Percentiles rank a stretch among this genome's conserved stretches.
phyloP scores from a whole-genome alignment of 208 protist species.

The Trypanosomatidae sp. region DNA sequence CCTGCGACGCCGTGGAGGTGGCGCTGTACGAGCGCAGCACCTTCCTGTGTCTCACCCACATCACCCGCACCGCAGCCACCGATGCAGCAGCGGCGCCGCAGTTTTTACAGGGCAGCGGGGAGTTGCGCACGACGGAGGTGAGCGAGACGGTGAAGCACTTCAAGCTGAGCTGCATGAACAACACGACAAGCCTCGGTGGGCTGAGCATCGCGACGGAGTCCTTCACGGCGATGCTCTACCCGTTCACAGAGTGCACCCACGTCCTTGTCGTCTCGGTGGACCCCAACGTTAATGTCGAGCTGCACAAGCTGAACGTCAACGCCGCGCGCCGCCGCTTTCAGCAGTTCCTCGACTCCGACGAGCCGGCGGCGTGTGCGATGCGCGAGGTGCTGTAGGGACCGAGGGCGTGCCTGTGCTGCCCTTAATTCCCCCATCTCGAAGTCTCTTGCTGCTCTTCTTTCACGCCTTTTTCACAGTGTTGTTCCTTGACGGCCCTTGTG shows the following conservation, averaged over 20 bases:
- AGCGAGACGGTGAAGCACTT: conserved; percentile 92
- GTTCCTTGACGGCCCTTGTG: too few relatives aligned
- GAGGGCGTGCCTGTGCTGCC: too few relatives aligned
- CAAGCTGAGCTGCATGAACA: conserved; percentile 92
- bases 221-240: conserved; percentile 81
- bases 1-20: conserved; percentile 97
- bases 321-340: conserved; percentile 58
- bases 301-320: conserved; percentile 82
- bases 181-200: conserved; percentile 76
- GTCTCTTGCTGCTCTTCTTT: too few relatives aligned
- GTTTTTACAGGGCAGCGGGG: conserved; percentile 30
- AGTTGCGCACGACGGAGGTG: conserved; percentile 83
- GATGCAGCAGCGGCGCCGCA: conserved; percentile 17
- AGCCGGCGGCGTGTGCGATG: conserved; percentile 74
- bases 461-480: too few relatives aligned
- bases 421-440: too few relatives aligned
- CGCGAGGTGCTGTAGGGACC: conserved; percentile 63
- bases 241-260: conserved; percentile 87
- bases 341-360: conserved; percentile 70
- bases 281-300: conserved; percentile 64
- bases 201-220: conserved; percentile 68
- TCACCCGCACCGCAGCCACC: conserved; percentile 46
- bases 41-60: conserved; percentile 97
- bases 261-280: conserved; percentile 85
- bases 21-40: conserved; percentile 98